Percentiles rank a stretch among this genome's conserved stretches.
phyloP scores from a whole-genome alignment of 2,329 filamentous ascomycete genomes.

The Colletotrichum musicola region DNA sequence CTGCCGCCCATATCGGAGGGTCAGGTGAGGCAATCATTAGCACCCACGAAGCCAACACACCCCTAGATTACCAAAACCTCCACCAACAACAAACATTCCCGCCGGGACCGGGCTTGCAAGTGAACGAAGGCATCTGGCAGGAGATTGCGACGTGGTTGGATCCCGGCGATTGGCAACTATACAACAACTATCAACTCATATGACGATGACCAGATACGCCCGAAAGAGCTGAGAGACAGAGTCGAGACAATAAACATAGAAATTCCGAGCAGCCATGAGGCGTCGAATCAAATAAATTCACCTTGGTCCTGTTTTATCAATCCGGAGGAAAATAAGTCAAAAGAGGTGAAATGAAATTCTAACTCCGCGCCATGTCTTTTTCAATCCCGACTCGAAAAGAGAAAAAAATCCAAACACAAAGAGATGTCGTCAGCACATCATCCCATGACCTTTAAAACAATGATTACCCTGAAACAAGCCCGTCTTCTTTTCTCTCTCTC shows the following conservation, averaged over 20 bases:
- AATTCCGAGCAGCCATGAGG: neutral
- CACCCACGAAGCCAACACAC: too few relatives aligned
- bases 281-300: neutral
- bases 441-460: constrained; percentile 7
- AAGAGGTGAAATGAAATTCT: constrained; percentile 7
- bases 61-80: neutral
- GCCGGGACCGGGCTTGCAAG: constrained; percentile 12
- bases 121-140: constrained; percentile 49
- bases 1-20: neutral
- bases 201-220: neutral
- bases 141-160: constrained; percentile 55
- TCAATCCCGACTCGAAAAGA: constrained; percentile 13
- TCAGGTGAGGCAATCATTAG: too few relatives aligned
- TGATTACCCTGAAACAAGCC: constrained; percentile 12
- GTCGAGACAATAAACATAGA: neutral
- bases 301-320: neutral
- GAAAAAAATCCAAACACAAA: constrained; percentile 16
- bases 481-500: neutral
- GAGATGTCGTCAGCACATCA: constrained; percentile 18
- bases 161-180: constrained; percentile 44
- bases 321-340: neutral
- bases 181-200: constrained; percentile 34
- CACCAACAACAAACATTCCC: constrained; percentile 17
- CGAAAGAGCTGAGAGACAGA: neutral
- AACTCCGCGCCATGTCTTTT: constrained; percentile 39